Evolutionary conservation across 768 basidiomycete species (phyloP).

Genomic region (Lentinula guzmanii): DNA sequence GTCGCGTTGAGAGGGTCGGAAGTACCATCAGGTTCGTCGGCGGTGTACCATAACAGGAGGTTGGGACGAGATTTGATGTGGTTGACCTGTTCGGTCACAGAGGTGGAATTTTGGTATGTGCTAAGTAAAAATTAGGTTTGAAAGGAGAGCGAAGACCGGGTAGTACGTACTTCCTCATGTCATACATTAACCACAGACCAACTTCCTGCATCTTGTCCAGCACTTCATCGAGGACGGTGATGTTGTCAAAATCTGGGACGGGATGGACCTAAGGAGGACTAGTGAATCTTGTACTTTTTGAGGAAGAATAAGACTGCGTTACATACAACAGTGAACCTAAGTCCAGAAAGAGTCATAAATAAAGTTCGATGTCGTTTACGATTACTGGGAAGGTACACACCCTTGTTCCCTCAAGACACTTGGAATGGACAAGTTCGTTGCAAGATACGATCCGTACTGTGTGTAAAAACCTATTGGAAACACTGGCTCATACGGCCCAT

Average conservation of each 20-base stretch:
- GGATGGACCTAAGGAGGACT: slow-evolving; percentile 52
- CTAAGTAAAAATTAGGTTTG: slow-evolving; percentile 20
- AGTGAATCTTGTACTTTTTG: slow-evolving; percentile 20
- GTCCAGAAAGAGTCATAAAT: neutral
- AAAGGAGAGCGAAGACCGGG: neutral
- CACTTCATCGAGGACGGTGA: slow-evolving; percentile 50
- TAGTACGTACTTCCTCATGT: slow-evolving; percentile 56
- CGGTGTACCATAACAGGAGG: slow-evolving; percentile 70
- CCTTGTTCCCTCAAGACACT: slow-evolving; percentile 48
- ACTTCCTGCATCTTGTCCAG: slow-evolving; percentile 70
- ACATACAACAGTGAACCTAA: slow-evolving; percentile 36
- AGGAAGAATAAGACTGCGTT: slow-evolving; percentile 10
- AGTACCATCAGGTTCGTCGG: slow-evolving; percentile 69
- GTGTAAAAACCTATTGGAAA: slow-evolving; percentile 78
- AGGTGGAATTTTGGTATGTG: slow-evolving; percentile 58
- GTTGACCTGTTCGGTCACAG: slow-evolving; percentile 65
- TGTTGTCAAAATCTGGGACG: slow-evolving; percentile 57
- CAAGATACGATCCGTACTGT: slow-evolving; percentile 47
- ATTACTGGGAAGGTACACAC: slow-evolving; percentile 27
- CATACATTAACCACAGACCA: slow-evolving; percentile 72
- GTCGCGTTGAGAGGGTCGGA: slow-evolving; percentile 64
- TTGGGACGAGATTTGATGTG: slow-evolving; percentile 61
- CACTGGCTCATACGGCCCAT: slow-evolving; percentile 44
- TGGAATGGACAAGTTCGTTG: slow-evolving; percentile 45
- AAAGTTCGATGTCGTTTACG: neutral